phyloP scores from a whole-genome alignment of 768 basidiomycete species.

The Boletus barrowsii region DNA sequence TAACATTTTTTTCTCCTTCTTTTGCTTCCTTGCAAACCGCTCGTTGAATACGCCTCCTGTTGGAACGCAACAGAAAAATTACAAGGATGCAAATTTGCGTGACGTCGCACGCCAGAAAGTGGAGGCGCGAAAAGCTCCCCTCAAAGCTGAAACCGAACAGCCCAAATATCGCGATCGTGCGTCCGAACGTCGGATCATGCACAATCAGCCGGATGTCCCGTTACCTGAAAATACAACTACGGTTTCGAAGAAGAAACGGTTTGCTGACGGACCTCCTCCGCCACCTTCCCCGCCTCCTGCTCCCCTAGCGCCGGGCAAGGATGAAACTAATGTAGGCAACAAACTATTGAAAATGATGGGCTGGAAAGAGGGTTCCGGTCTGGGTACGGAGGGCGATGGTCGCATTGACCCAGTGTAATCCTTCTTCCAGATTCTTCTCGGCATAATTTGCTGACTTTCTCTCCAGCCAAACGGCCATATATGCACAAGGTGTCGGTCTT shows the following conservation, averaged over 20 bases:
- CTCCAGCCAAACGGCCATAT: constrained; percentile 75
- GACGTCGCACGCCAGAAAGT: constrained; percentile 74
- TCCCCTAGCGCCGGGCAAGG: constrained; percentile 68
- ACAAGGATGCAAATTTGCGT: constrained; percentile 65
- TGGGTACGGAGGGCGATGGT: constrained; percentile 81
- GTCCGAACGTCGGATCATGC: constrained; percentile 82
- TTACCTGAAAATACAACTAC: constrained; percentile 46
- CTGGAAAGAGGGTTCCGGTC: constrained; percentile 87
- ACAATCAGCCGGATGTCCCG: constrained; percentile 90
- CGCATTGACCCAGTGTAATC: constrained; percentile 81
- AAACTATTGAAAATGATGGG: constrained; percentile 97
- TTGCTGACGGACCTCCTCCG: constrained; percentile 54
- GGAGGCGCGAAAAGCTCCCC: constrained; percentile 37
- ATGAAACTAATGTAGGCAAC: constrained; percentile 86
- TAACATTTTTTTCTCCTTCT: constrained; percentile 21
- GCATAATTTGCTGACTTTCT: constrained; percentile 8
- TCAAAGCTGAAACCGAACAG: constrained; percentile 39
- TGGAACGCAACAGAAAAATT: constrained; percentile 68
- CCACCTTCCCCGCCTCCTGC: constrained; percentile 62
- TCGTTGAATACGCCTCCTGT: not conserved
- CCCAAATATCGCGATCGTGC: constrained; percentile 96
- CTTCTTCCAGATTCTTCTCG: not conserved
- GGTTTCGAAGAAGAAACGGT: constrained; percentile 40
- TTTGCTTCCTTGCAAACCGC: not conserved
- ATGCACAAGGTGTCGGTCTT: constrained; percentile 82